Percentiles rank a stretch among this genome's conserved stretches.
Evolutionary conservation across 495 filamentous ascomycete species (phyloP).

Genomic region (Penicillium daleae): DNA sequence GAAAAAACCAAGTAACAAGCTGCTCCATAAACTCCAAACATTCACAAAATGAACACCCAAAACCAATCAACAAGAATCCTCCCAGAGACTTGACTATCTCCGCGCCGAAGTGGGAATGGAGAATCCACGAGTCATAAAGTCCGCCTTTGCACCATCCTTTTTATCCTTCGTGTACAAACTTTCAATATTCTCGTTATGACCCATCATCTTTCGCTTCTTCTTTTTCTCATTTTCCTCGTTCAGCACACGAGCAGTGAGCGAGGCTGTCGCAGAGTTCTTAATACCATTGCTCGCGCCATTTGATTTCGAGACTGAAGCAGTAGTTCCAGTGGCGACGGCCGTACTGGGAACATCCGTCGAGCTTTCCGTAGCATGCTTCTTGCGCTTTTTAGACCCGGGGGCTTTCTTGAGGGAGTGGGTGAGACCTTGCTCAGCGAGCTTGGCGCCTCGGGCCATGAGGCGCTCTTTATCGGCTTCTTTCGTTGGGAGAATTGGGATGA

Average conservation of each 20-base stretch:
- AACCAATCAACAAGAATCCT: too few species aligned
- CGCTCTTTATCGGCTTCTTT: constrained; percentile 70
- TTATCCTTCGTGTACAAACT: constrained; percentile 66
- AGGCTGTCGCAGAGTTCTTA: constrained; percentile 84
- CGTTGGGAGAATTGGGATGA: constrained; percentile 80
- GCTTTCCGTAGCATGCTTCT: constrained; percentile 54
- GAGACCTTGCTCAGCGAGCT: constrained; percentile 69
- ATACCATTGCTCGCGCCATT: constrained; percentile 57
- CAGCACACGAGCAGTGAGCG: constrained; percentile 80
- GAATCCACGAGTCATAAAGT: constrained; percentile 82
- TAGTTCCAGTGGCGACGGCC: constrained; percentile 7
- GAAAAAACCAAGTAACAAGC: constrained; percentile 2
- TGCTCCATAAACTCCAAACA: constrained; percentile 10
- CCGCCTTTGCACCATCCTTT: constrained; percentile 57
- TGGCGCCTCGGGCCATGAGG: constrained; percentile 64
- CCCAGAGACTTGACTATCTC: too few species aligned
- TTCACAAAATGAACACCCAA: constrained; percentile 9
- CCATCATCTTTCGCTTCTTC: constrained; percentile 73
- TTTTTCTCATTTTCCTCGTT: constrained; percentile 82
- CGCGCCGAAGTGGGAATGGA: constrained; percentile 55
- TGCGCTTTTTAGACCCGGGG: constrained; percentile 69
- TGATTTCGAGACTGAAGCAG: constrained; percentile 26
- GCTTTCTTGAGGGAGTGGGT: constrained; percentile 90
- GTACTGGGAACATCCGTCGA: constrained; percentile 11
- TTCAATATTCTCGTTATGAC: constrained; percentile 68